Conservation (phyloP, 2,329 filamentous ascomycete genomes). For the Myriangium duriaei region DNA sequence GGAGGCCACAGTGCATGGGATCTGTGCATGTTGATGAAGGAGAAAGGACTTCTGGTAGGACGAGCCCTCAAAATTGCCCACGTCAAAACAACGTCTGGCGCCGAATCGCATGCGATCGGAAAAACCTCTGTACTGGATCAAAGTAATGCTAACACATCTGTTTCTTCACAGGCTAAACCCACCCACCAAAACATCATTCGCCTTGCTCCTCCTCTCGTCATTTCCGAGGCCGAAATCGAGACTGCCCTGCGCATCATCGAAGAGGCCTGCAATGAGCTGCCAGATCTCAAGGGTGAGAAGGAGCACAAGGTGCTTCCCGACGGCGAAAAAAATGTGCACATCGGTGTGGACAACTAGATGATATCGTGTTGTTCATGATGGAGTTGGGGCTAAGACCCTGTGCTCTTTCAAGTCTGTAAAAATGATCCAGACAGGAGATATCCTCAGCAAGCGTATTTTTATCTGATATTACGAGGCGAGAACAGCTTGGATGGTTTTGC, state of each 20-base stretch:
- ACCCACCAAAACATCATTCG: constrained; percentile 98
- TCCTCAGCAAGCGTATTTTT: too few species aligned
- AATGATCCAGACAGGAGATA: too few species aligned
- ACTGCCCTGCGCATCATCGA: constrained; percentile 68
- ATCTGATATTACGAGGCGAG: too few species aligned
- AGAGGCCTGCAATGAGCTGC: constrained; percentile 70
- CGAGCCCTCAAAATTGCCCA: constrained; percentile 30
- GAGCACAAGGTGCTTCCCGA: constrained; percentile 45
- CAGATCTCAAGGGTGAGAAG: constrained; percentile 47
- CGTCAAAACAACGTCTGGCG: constrained; percentile 11
- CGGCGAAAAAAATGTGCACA: constrained; percentile 50
- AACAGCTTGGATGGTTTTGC: too few species aligned
- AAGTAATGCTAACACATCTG: constrained; percentile 14
- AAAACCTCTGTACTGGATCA: constrained; percentile 84
- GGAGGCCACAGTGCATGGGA: constrained; percentile 89
- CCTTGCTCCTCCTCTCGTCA: constrained; percentile 90
- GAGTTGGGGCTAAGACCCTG: too few species aligned
- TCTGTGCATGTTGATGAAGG: constrained; percentile 86
- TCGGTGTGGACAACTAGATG: constrained; percentile 45
- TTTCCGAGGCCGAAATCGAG: constrained; percentile 75
- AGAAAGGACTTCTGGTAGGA: constrained; percentile 75
- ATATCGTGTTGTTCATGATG: too few species aligned
- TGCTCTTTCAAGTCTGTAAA: too few species aligned
- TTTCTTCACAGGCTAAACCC: constrained; percentile 66
- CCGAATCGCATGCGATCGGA: constrained; percentile 84